Percentiles rank a stretch among this genome's conserved stretches.
Conservation (phyloP, 805 yeast genomes). For the Torulaspora indica region DNA sequence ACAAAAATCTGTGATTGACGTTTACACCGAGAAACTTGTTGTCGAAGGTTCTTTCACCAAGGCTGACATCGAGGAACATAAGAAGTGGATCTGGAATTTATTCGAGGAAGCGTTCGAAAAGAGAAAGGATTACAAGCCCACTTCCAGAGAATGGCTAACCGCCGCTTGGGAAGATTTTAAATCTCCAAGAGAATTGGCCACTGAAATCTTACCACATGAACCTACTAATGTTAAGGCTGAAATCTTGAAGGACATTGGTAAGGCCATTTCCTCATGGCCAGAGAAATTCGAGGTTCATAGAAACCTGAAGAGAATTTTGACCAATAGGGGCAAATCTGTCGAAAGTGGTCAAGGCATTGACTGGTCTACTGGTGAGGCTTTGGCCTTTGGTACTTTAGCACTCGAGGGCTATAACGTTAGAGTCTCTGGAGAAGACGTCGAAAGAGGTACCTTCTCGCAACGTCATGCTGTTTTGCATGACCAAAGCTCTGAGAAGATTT, state of each 20-base stretch:
- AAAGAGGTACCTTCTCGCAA: constrained; percentile 99
- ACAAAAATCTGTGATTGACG: constrained; percentile 83
- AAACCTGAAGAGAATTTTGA: constrained; percentile 91
- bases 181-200: constrained; percentile 93
- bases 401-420: constrained; percentile 95
- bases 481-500: constrained; percentile 76
- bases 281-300: constrained; percentile 83
- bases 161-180: constrained; percentile 99
- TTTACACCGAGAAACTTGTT: constrained; percentile 73
- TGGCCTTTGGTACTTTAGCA: constrained; percentile 90
- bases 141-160: constrained; percentile 95
- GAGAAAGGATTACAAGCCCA: constrained; percentile 85
- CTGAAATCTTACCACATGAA: constrained; percentile 90
- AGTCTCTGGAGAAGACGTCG: constrained; percentile 98
- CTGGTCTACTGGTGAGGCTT: constrained; percentile 99
- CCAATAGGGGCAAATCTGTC: constrained; percentile 77
- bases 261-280: constrained; percentile 77
- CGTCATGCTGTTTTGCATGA: constrained; percentile 98
- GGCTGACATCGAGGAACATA: constrained; percentile 91
- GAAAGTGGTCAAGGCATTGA: constrained; percentile 92
- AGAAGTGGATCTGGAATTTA: constrained; percentile 94
- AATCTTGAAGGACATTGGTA: constrained; percentile 73
- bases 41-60: constrained; percentile 84
- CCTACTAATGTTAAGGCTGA: constrained; percentile 85
- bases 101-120: constrained; percentile 86